These are phyloP conservation scores for Sarocladiaceae sp. DNA, from an alignment of 2,329 filamentous ascomycete genomes.

Conservation along the genomic window DNA sequence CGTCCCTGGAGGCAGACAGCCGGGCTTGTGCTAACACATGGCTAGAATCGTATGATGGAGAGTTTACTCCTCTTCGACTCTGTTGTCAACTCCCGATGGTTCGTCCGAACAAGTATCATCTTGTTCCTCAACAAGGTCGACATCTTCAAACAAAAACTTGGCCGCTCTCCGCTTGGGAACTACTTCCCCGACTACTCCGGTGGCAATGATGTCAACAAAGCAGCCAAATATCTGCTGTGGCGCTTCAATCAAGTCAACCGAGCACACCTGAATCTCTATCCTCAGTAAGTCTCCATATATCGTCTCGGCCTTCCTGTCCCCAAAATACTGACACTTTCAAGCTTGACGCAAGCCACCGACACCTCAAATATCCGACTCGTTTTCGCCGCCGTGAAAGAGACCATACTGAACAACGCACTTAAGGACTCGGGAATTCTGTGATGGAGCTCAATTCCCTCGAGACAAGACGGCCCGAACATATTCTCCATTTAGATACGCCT, in stretches of 20 bases:
- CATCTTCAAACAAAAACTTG: conserved; percentile 92
- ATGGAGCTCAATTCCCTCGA: conserved; percentile 24
- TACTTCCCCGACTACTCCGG: conserved; percentile 99
- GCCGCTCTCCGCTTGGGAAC: conserved; percentile 81
- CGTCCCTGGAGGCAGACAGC: not conserved
- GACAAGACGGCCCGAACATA: not conserved
- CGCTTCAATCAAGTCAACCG: conserved; percentile 98
- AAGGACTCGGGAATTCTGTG: conserved; percentile 96
- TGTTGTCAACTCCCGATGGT: conserved; percentile 98
- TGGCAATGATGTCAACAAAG: conserved; percentile 95
- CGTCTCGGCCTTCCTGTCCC: conserved; percentile 3
- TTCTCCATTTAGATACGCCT: not conserved
- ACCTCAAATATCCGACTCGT: conserved; percentile 97
- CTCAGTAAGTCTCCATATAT: conserved; percentile 66
- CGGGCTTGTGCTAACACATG: not conserved
- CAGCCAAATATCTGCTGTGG: conserved; percentile 96
- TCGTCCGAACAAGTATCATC: conserved; percentile 98
- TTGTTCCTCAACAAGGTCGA: conserved; percentile 99
- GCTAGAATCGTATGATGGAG: conserved; percentile 98
- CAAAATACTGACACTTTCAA: conserved; percentile 31
- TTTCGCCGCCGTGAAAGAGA: conserved; percentile 98
- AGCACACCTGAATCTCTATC: conserved; percentile 92
- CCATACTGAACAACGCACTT: conserved; percentile 94
- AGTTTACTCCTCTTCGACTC: conserved; percentile 94
- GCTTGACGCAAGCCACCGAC: conserved; percentile 96